These are phyloP conservation scores for Cytospora paraplurivora DNA, from an alignment of 2,329 filamentous ascomycete species.

Conservation along the genomic window DNA sequence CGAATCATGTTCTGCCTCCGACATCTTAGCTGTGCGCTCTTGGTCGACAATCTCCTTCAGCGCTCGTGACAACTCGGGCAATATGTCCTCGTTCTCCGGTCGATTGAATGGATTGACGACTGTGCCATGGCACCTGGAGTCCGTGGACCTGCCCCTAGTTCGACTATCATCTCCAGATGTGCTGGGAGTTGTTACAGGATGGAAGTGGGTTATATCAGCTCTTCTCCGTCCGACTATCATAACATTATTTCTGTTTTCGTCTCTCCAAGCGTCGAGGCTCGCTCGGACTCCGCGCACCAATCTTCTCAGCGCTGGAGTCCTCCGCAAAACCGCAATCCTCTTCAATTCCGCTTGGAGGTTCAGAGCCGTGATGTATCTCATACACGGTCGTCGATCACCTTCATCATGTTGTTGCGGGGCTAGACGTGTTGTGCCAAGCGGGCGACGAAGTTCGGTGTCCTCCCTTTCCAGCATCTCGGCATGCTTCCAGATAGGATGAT, in stretches of 20 bases:
- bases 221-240: background rate
- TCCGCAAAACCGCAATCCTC: constrained; percentile 16
- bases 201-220: constrained; percentile 7
- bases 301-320: constrained; percentile 15
- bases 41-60: constrained; percentile 13
- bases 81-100: background rate
- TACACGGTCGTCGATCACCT: constrained; percentile 4
- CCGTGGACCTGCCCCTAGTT: background rate
- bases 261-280: constrained; percentile 15
- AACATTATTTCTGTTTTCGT: background rate
- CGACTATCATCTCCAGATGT: background rate
- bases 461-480: constrained; percentile 9
- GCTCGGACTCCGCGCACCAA: constrained; percentile 12
- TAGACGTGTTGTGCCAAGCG: constrained; percentile 3
- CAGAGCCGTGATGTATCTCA: constrained; percentile 23
- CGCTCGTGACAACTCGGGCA: constrained; percentile 7
- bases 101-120: background rate
- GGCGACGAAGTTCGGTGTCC: constrained; percentile 6
- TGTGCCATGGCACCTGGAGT: background rate
- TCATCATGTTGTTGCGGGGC: background rate
- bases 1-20: background rate
- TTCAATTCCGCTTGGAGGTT: constrained; percentile 20
- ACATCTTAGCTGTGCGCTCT: background rate
- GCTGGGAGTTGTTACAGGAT: background rate
- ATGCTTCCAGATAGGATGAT: constrained; percentile 8